phyloP scores from a whole-genome alignment of 257 asterid species.

The Solanum corneliomulleri region DNA sequence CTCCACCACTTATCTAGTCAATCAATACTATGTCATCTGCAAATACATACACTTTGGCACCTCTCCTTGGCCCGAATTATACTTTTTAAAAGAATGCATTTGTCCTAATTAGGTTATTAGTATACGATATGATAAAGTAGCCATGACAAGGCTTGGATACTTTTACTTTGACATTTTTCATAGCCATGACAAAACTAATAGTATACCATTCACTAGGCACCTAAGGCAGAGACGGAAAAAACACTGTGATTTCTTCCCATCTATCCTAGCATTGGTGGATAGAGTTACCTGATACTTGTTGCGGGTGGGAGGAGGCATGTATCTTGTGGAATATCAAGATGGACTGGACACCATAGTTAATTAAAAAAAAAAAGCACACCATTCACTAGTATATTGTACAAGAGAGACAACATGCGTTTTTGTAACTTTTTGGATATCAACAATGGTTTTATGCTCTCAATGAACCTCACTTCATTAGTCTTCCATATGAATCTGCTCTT shows the following conservation, averaged over 20 bases:
- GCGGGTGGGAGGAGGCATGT: background rate
- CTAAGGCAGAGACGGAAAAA: background rate
- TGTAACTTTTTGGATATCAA: background rate
- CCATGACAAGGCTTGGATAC: background rate
- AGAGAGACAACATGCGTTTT: background rate
- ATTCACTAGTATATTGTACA: background rate
- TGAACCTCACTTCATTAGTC: background rate
- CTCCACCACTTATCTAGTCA: background rate
- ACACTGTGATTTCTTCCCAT: background rate
- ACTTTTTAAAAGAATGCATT: background rate
- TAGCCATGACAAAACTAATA: background rate
- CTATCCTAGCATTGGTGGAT: background rate
- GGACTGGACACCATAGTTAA: background rate
- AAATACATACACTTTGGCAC: background rate
- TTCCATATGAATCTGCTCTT: background rate
- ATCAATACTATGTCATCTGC: background rate
- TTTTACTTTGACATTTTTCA: background rate
- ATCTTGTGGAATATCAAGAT: background rate
- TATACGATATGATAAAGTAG: background rate
- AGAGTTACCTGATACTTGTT: no score
- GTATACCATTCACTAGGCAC: background rate
- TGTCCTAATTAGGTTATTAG: background rate
- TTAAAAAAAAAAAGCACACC: background rate
- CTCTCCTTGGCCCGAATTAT: background rate
- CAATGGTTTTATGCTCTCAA: background rate